A percentile compares a stretch with the other conserved stretches of the same genome.
Conservation (phyloP, 345 rosid genomes). For the Lepidium didymum region DNA sequence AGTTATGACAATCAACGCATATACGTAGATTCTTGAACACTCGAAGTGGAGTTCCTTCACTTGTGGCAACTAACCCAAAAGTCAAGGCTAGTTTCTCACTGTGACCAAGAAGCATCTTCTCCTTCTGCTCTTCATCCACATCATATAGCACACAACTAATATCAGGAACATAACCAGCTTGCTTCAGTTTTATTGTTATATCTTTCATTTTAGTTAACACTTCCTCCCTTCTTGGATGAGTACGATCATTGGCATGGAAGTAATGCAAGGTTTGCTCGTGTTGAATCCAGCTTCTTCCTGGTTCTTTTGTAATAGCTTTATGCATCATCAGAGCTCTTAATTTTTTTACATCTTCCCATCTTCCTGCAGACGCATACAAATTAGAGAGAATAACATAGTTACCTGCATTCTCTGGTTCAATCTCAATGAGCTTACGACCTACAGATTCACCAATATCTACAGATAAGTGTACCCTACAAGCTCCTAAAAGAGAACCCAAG, state of each 20-base stretch:
- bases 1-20: conserved; percentile 87
- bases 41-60: conserved; percentile 43
- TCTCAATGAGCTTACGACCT: conserved; percentile 49
- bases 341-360: conserved; percentile 74
- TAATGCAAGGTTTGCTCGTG: conserved; percentile 61
- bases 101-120: conserved; percentile 69
- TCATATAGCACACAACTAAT: conserved; percentile 71
- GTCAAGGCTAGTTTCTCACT: conserved; percentile 89
- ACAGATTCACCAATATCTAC: conserved; percentile 60
- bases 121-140: conserved; percentile 91
- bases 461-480: conserved; percentile 74
- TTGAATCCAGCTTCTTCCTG: conserved; percentile 87
- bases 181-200: conserved; percentile 48
- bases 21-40: conserved; percentile 78
- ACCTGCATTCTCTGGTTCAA: conserved; percentile 83
- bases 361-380: conserved; percentile 70
- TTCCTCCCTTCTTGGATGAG: conserved; percentile 75
- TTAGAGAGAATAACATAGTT: conserved; percentile 81
- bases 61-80: conserved; percentile 53
- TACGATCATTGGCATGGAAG: conserved; percentile 70
- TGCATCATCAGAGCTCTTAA: conserved; percentile 59
- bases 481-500: conserved; percentile 79
- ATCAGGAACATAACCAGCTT: conserved; percentile 78
- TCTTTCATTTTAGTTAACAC: conserved; percentile 48
- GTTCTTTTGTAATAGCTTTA: conserved; percentile 72